Conservation (phyloP, 305 asterid species). For the Andrographis paniculata region DNA sequence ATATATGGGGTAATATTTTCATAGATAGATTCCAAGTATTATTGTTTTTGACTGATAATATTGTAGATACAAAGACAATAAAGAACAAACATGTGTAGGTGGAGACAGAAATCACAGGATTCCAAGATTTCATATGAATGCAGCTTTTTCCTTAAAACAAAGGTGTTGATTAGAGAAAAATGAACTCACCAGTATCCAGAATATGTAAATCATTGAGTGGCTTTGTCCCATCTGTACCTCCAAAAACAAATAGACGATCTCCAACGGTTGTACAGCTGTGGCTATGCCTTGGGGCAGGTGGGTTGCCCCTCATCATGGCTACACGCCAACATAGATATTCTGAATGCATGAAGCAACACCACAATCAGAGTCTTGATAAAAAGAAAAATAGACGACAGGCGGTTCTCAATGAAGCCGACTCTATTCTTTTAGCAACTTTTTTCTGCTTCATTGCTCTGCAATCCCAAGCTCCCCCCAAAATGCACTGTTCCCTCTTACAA, state of each 20-base stretch:
- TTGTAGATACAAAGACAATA: neutral
- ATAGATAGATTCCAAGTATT: too few relatives aligned
- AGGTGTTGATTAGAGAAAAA: neutral
- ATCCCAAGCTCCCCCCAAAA: too few relatives aligned
- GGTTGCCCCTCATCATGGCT: constrained; percentile 52
- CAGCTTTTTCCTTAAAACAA: neutral
- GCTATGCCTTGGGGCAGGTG: constrained; percentile 90
- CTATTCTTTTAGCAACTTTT: too few relatives aligned
- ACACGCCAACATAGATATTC: constrained; percentile 69
- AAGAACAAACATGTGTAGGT: too few relatives aligned
- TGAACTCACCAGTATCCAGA: constrained; percentile 68
- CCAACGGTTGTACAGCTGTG: constrained; percentile 93
- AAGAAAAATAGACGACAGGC: constrained; percentile 1
- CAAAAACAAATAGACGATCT: constrained; percentile 72
- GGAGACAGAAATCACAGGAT: neutral
- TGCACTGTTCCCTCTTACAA: too few relatives aligned
- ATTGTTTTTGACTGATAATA: too few relatives aligned
- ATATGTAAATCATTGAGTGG: constrained; percentile 82
- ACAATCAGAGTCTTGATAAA: too few relatives aligned
- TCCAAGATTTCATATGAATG: neutral
- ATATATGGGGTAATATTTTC: too few relatives aligned
- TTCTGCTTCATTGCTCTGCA: too few relatives aligned
- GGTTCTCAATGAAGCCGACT: too few relatives aligned
- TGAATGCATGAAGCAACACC: too few relatives aligned
- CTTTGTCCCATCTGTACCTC: constrained; percentile 86